Conservation (phyloP, 495 filamentous ascomycete species). For the Xylaria telfairii region DNA sequence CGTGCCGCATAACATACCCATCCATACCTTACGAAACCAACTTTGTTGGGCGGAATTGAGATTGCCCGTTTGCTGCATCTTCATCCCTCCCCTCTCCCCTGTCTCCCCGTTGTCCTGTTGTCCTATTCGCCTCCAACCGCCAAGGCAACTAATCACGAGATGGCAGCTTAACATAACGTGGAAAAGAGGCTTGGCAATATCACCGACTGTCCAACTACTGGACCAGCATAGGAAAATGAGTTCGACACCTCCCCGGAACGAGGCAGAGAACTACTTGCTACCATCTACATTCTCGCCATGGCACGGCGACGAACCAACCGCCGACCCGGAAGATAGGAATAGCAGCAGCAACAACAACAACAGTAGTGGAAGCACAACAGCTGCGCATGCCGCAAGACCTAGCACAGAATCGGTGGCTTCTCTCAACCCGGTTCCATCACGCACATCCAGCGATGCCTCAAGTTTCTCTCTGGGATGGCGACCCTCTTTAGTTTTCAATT, state of each 20-base stretch:
- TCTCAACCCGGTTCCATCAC: background rate
- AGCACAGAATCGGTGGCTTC: background rate
- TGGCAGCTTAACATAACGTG: background rate
- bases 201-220: background rate
- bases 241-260: background rate
- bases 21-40: background rate
- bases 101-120: background rate
- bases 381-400: background rate
- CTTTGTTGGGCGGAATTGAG: background rate
- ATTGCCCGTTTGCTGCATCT: background rate
- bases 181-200: background rate
- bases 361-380: background rate
- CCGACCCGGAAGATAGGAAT: too few species aligned
- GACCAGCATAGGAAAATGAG: background rate
- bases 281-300: constrained; percentile 37
- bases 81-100: too few species aligned
- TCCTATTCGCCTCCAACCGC: background rate
- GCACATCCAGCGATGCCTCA: background rate
- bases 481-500: constrained; percentile 10
- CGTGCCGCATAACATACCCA: too few species aligned
- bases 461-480: background rate
- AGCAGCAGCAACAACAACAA: too few species aligned
- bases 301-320: background rate
- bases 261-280: constrained; percentile 15
- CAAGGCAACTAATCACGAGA: background rate